Conservation (phyloP, 1,284 basidiomycete genomes). For the Coniophora puteana region DNA sequence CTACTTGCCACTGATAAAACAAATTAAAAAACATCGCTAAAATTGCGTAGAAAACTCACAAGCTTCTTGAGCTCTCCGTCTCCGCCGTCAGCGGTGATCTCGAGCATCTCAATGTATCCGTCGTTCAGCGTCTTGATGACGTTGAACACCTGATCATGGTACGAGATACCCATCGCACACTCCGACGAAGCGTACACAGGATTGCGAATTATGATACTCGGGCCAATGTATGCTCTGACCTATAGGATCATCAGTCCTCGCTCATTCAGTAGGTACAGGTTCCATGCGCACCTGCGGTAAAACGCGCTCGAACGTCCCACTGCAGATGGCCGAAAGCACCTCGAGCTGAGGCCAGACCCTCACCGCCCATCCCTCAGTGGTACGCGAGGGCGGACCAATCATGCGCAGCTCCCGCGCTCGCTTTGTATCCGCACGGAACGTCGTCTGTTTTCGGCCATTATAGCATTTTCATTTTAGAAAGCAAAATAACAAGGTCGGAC, state of each 20-base stretch:
- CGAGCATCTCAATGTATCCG: constrained; percentile 15
- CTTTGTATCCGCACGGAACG: constrained; percentile 8
- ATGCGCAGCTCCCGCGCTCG: constrained; percentile 13
- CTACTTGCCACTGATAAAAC: constrained; percentile 14
- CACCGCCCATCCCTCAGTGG: constrained; percentile 10
- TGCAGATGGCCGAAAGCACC: constrained; percentile 9
- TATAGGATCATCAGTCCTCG: background rate
- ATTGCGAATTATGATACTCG: constrained; percentile 5
- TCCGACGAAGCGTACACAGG: constrained; percentile 12
- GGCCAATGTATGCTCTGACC: constrained; percentile 14
- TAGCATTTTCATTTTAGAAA: background rate
- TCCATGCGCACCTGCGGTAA: constrained; percentile 12
- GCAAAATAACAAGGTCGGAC: too few relatives aligned
- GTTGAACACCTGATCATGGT: constrained; percentile 1
- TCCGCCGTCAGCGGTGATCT: constrained; percentile 7
- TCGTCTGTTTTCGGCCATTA: constrained; percentile 9
- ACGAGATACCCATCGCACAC: background rate
- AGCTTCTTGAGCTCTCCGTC: constrained; percentile 14
- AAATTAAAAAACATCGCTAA: background rate
- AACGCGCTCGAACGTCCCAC: constrained; percentile 12
- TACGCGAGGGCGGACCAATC: constrained; percentile 13
- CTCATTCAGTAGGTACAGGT: too few relatives aligned
- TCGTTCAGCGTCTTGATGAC: constrained; percentile 5
- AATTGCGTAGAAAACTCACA: constrained; percentile 5
- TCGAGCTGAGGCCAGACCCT: constrained; percentile 10